A percentile compares a stretch with the other conserved stretches of the same genome.
These are phyloP conservation scores for Triglochin maritima DNA, from an alignment of 106 monocot species.

Conservation along the genomic window DNA sequence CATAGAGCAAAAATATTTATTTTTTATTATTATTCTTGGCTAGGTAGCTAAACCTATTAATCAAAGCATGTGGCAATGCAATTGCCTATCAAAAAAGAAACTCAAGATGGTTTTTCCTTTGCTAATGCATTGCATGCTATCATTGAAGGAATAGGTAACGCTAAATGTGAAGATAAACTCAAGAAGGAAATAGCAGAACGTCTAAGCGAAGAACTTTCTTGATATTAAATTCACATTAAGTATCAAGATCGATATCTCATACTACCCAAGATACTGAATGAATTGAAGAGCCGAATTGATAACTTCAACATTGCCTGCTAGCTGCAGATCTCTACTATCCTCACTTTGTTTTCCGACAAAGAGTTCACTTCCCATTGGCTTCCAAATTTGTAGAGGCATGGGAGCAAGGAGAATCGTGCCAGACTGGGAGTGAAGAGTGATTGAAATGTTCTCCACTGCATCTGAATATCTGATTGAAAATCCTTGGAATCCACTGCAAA, in stretches of 20 bases:
- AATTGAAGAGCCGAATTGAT: constrained; percentile 60
- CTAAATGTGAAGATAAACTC: too few relatives aligned
- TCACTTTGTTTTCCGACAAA: constrained; percentile 34
- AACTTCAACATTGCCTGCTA: constrained; percentile 41
- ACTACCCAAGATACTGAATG: constrained; percentile 84
- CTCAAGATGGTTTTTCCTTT: too few relatives aligned
- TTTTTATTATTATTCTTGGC: too few relatives aligned
- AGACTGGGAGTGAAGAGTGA: constrained; percentile 50
- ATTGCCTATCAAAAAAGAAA: too few relatives aligned
- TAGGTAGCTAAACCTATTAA: too few relatives aligned
- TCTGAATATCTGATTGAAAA: constrained; percentile 70
- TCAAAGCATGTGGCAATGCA: too few relatives aligned
- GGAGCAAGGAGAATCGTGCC: constrained; percentile 69
- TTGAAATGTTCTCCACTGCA: constrained; percentile 51
- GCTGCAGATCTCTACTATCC: constrained; percentile 35
- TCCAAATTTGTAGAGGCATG: constrained; percentile 35
- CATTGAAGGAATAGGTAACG: too few relatives aligned
- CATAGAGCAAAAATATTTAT: too few relatives aligned
- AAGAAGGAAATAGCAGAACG: neutral
- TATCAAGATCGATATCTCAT: neutral
- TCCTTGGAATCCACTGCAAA: constrained; percentile 64
- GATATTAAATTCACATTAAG: too few relatives aligned
- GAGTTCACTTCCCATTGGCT: constrained; percentile 25
- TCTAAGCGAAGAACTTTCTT: neutral
- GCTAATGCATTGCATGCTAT: too few relatives aligned